Percentiles rank a stretch among this genome's conserved stretches.
Conservation (phyloP, 2,329 filamentous ascomycete species). For the Triangularia verruculosa region DNA sequence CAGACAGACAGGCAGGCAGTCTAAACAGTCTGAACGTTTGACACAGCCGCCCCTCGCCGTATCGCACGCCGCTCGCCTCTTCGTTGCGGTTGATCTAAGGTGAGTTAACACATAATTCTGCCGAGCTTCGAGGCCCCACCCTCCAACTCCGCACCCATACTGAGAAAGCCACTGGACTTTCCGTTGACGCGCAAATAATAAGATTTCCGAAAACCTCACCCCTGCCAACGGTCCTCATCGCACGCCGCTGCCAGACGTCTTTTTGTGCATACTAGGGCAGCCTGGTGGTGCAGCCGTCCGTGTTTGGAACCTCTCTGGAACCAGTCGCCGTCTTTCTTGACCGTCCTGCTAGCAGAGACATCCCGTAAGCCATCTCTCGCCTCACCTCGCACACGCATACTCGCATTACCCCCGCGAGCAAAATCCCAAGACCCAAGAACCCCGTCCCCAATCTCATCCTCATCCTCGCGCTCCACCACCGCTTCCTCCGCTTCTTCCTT, state of each 20-base stretch:
- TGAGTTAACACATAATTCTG: conserved; percentile 4
- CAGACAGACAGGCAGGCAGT: too few relatives aligned
- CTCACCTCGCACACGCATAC: neutral
- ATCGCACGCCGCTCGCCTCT: neutral
- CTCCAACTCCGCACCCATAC: conserved; percentile 7
- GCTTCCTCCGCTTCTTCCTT: neutral
- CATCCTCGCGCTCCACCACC: neutral
- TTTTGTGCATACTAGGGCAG: conserved; percentile 6
- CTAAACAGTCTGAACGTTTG: neutral
- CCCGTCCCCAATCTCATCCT: conserved; percentile 7
- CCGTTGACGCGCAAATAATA: conserved; percentile 20
- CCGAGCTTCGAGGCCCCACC: conserved; percentile 1
- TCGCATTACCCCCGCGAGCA: too few relatives aligned
- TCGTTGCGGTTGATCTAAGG: neutral
- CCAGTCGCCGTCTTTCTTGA: neutral
- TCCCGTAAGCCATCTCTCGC: neutral
- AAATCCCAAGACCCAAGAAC: conserved; percentile 1
- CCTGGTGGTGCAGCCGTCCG: conserved; percentile 11
- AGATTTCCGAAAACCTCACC: conserved; percentile 13
- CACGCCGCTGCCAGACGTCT: conserved; percentile 5
- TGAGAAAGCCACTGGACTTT: neutral
- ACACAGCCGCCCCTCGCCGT: neutral
- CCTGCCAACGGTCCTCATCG: conserved; percentile 9
- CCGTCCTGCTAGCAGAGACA: neutral
- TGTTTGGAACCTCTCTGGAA: conserved; percentile 2